Base-by-base conservation (phyloP, 805 yeast species). In the Pichia californica region DNA sequence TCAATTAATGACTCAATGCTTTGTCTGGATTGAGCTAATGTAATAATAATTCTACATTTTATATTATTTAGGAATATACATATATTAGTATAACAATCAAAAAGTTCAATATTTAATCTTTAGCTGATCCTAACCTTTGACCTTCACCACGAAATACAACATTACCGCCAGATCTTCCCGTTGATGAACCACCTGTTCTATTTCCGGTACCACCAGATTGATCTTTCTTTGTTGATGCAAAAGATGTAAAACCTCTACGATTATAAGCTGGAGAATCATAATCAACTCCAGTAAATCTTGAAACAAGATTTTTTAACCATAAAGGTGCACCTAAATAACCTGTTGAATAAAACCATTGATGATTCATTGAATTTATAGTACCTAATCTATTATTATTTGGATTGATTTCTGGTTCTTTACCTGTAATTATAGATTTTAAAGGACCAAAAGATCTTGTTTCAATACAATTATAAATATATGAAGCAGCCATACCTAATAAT, bases 381-480 rank as follows among this genome's bases (percentile, higher is more conserved):
- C 65, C 65, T 16, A 60, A 57, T n/a, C 64, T 48, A 44, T 44
- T 58, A 21, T 48, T 57, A 36, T 44, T 52, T 41, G 44, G 54
- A 13, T 45, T 38, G 11, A 43, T 41, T 23, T 47, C 44, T 11
- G 52, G 50, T 16, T 63, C 52, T 36, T 64, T 51, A 36, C 70
- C 70, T 4, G 54, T 43, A 13, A 61, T 31, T 14, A 61, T 31
- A 1, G 59, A 47, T 53, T 61, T 56, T 26, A 73, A 49, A 5
- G 77, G 77, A 0, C 78, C 78, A 36, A 61, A 56, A 3, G 85
- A 74, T 32, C 68, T 62, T 0, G 85, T 78, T 52, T 79, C 84
- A 35, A 79, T 56, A 55, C 87, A 81, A 48, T 73, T 75, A 61
- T 78, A 80, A 5, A 77, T 46, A 54, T 81, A 81, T 0, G 78